Conservation (phyloP, 495 filamentous ascomycete genomes). For the Trypethelium eluteriae region DNA sequence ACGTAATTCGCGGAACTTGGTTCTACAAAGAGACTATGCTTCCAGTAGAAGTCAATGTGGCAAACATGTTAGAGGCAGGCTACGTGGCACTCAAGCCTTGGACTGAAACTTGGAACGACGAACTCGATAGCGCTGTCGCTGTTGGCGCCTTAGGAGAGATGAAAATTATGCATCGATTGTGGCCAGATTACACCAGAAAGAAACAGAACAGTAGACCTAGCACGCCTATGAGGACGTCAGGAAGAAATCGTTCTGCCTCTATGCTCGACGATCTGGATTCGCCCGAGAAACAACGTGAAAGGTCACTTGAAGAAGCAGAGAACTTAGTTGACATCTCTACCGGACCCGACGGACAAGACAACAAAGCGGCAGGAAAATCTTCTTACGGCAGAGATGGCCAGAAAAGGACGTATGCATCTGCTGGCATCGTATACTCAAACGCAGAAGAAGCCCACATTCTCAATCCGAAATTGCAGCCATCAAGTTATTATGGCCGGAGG, state of each 20-base stretch:
- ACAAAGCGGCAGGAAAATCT: conserved; percentile 34
- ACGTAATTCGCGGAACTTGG: conserved; percentile 84
- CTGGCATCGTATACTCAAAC: conserved; percentile 78
- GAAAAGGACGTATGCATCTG: conserved; percentile 48
- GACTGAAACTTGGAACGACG: conserved; percentile 89
- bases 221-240: conserved; percentile 18
- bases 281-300: conserved; percentile 31
- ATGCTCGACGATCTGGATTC: conserved; percentile 22
- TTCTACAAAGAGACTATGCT: conserved; percentile 93
- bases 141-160: conserved; percentile 85
- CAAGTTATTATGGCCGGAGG: conserved; percentile 64
- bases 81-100: conserved; percentile 81
- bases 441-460: conserved; percentile 67
- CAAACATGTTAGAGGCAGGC: conserved; percentile 84
- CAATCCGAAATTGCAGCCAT: conserved; percentile 70
- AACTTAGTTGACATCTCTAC: conserved; percentile 38
- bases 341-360: conserved; percentile 34
- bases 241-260: conserved; percentile 4
- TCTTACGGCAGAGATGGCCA: conserved; percentile 32
- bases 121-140: conserved; percentile 82
- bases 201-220: conserved; percentile 35
- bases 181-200: conserved; percentile 52
- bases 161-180: conserved; percentile 76
- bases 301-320: conserved; percentile 31
- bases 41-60: conserved; percentile 78